These are phyloP conservation scores for Cladophialophora yegresii DNA, from an alignment of 2,329 filamentous ascomycete species.

Conservation along the genomic window DNA sequence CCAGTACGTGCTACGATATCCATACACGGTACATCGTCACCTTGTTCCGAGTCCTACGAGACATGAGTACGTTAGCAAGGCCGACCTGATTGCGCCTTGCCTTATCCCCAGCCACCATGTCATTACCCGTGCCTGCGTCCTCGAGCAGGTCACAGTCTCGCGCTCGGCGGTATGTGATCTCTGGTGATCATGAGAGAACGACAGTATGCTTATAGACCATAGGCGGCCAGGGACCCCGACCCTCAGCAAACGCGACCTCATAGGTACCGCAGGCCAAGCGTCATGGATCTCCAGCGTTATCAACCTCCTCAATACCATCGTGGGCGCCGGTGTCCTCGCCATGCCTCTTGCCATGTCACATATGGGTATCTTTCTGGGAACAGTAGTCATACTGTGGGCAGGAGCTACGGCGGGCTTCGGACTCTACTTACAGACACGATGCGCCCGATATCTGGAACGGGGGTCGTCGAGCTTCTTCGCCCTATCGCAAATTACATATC, in stretches of 20 bases:
- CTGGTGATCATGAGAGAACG: constrained; percentile 31
- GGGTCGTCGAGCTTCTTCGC: constrained; percentile 91
- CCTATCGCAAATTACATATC: constrained; percentile 95
- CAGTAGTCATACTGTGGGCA: constrained; percentile 86
- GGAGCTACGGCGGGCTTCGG: constrained; percentile 87
- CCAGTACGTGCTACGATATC: background rate
- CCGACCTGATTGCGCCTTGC: constrained; percentile 1
- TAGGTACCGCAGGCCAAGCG: constrained; percentile 69
- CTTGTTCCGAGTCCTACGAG: background rate
- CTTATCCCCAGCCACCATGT: constrained; percentile 5
- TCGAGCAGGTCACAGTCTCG: constrained; percentile 32
- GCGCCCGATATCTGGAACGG: constrained; percentile 87
- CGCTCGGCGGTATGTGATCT: constrained; percentile 56
- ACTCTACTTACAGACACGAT: constrained; percentile 90
- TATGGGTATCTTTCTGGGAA: constrained; percentile 87
- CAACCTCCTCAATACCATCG: constrained; percentile 95
- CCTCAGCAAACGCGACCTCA: constrained; percentile 65
- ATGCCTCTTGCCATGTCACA: constrained; percentile 95
- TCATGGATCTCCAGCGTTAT: constrained; percentile 89
- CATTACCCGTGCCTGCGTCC: constrained; percentile 16
- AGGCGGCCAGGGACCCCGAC: constrained; percentile 33
- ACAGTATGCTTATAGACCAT: constrained; percentile 49
- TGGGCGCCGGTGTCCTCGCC: constrained; percentile 90
- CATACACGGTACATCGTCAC: background rate
- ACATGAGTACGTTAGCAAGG: background rate